Percentiles rank a stretch among this genome's conserved stretches.
These are phyloP conservation scores for Chrysoporthe deuterocubensis DNA, from an alignment of 2,329 filamentous ascomycete genomes.

Conservation along the genomic window DNA sequence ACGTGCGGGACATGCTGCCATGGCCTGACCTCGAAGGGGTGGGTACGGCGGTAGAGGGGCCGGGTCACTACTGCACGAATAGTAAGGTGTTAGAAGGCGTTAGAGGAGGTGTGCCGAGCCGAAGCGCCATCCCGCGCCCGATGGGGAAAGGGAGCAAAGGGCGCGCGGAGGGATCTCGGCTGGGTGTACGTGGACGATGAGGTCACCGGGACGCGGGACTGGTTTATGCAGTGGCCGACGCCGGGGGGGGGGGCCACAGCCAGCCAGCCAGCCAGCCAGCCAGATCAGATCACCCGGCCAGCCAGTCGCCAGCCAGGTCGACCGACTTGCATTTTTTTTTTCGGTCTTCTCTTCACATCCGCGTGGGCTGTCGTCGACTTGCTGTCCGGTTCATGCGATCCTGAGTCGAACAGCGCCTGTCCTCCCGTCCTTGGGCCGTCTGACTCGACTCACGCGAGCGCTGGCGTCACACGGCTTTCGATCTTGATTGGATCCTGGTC, in stretches of 20 bases:
- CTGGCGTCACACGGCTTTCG: not conserved
- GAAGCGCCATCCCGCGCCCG: not conserved
- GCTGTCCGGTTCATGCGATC: too few relatives aligned
- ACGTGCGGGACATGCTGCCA: too few relatives aligned
- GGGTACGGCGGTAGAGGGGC: not conserved
- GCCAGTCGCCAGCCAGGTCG: too few relatives aligned
- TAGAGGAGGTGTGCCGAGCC: not conserved
- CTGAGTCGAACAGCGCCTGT: not conserved
- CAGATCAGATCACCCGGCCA: too few relatives aligned
- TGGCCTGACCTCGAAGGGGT: not conserved
- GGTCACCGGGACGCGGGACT: not conserved
- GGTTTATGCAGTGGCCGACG: too few relatives aligned
- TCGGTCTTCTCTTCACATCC: too few relatives aligned
- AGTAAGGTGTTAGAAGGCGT: not conserved
- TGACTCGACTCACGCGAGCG: not conserved
- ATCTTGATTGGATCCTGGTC: not conserved
- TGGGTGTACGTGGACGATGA: constrained; percentile 3
- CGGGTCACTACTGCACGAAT: not conserved
- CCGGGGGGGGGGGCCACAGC: too few relatives aligned
- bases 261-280: too few relatives aligned
- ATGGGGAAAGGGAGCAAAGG: not conserved
- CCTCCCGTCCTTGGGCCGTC: not conserved
- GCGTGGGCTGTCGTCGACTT: too few relatives aligned
- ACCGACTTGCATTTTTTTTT: too few relatives aligned
- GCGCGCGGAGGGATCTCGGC: not conserved